These are phyloP conservation scores for Hypoxylon cercidicola DNA, from an alignment of 495 filamentous ascomycete species.

Conservation along the genomic window DNA sequence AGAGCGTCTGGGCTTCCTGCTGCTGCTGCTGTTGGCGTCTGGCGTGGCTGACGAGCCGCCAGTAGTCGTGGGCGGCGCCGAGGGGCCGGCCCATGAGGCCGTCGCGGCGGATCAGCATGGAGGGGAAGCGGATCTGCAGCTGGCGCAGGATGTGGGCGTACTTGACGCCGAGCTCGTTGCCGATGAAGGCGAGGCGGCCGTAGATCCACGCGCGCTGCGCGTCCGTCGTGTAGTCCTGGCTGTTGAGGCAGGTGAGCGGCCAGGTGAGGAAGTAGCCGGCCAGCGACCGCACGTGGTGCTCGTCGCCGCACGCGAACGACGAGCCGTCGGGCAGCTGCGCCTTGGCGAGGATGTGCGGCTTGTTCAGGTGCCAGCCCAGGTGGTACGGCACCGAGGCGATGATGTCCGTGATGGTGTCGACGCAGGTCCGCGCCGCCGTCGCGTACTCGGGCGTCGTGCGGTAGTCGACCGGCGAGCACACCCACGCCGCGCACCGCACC, in stretches of 20 bases:
- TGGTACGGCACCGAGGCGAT: conserved; percentile 63
- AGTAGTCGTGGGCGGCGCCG: conserved; percentile 44
- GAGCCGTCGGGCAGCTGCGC: conserved; percentile 20
- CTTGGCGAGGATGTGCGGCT: conserved; percentile 17
- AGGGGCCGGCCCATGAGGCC: conserved; percentile 49
- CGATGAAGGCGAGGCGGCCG: conserved; percentile 59
- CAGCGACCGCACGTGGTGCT: conserved; percentile 52
- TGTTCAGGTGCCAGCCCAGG: conserved; percentile 57
- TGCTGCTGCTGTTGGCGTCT: not conserved
- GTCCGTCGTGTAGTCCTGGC: conserved; percentile 61
- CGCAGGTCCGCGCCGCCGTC: conserved; percentile 49
- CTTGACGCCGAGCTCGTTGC: conserved; percentile 56
- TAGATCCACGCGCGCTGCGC: conserved; percentile 58
- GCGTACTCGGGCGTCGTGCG: conserved; percentile 65
- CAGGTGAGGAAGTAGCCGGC: conserved; percentile 57
- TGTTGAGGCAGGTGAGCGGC: conserved; percentile 54
- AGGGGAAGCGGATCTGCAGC: conserved; percentile 61
- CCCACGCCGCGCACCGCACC: conserved; percentile 63
- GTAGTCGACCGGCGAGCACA: conserved; percentile 62
- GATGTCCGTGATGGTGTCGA: conserved; percentile 59
- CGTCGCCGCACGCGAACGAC: conserved; percentile 52
- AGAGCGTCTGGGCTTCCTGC: not conserved
- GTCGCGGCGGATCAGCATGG: conserved; percentile 64
- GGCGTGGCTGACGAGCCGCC: not conserved
- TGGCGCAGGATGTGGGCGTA: conserved; percentile 59